Evolutionary conservation across 345 rosid species (phyloP).

Genomic region (Clausena lansium): DNA sequence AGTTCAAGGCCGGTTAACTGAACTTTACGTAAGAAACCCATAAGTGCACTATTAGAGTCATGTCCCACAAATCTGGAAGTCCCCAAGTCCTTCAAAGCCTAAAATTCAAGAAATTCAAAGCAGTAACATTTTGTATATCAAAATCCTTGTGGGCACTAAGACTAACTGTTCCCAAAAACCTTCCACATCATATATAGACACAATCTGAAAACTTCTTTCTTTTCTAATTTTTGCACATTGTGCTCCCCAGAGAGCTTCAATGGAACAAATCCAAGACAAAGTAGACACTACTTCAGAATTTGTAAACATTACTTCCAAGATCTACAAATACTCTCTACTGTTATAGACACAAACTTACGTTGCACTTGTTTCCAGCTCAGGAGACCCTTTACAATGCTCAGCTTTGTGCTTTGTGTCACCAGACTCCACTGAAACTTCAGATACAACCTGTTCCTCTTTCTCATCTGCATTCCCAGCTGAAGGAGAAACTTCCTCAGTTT

Average conservation of each 20-base stretch:
- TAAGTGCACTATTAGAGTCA: too few relatives aligned
- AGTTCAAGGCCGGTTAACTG: neutral
- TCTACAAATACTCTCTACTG: neutral
- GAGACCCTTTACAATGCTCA: neutral
- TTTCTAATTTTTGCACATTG: neutral
- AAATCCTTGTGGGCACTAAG: neutral
- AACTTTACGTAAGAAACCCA: too few relatives aligned
- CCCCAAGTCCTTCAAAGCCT: too few relatives aligned
- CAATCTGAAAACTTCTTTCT: neutral
- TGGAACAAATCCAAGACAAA: neutral
- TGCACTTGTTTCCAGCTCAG: conserved; percentile 12
- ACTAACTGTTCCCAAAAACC: neutral
- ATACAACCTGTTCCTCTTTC: neutral
- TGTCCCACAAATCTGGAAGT: too few relatives aligned
- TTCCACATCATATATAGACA: neutral
- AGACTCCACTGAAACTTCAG: conserved; percentile 8
- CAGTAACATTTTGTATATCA: too few relatives aligned
- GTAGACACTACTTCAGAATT: neutral
- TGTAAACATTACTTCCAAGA: neutral
- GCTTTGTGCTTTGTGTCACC: conserved; percentile 4
- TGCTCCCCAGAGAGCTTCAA: neutral
- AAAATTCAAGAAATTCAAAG: too few relatives aligned
- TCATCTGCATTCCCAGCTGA: conserved; percentile 5
- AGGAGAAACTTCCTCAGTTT: conserved; percentile 13
- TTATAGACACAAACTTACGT: conserved; percentile 15